These are phyloP conservation scores for Tylopilus balloui DNA, from an alignment of 768 basidiomycete species.

Conservation along the genomic window DNA sequence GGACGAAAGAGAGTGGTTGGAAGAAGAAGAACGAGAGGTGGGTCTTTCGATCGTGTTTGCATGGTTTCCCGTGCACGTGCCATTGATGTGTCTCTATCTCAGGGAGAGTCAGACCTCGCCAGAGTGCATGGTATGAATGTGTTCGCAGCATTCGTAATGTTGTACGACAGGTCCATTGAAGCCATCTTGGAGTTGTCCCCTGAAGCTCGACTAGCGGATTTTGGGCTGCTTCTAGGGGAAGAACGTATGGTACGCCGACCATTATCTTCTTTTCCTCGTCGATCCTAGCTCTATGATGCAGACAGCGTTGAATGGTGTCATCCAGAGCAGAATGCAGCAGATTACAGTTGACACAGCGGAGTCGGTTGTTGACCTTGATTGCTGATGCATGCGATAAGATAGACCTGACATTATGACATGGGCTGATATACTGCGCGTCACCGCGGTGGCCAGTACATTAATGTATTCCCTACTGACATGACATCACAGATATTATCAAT, in stretches of 20 bases:
- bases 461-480: constrained; percentile 28
- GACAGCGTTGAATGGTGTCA: constrained; percentile 35
- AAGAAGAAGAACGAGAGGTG: constrained; percentile 51
- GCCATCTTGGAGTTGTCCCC: constrained; percentile 50
- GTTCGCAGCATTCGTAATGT: constrained; percentile 62
- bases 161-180: constrained; percentile 50
- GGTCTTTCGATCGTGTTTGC: constrained; percentile 12
- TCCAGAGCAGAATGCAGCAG: constrained; percentile 33
- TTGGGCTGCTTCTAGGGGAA: constrained; percentile 44
- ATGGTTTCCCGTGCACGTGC: constrained; percentile 10
- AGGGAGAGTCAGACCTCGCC: constrained; percentile 63
- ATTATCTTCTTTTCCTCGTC: not conserved
- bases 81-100: constrained; percentile 8
- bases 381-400: constrained; percentile 10
- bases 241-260: constrained; percentile 48
- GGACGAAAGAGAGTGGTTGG: constrained; percentile 62
- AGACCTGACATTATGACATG: constrained; percentile 7
- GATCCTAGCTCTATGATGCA: constrained; percentile 17
- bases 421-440: no score
- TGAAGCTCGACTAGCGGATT: constrained; percentile 43
- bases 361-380: constrained; percentile 10
- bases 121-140: constrained; percentile 59
- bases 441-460: no score
- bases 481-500: constrained; percentile 25
- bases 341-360: constrained; percentile 18